Evolutionary conservation across 495 filamentous ascomycete species (phyloP).

Genomic region (Hypoxylon perforatum): DNA sequence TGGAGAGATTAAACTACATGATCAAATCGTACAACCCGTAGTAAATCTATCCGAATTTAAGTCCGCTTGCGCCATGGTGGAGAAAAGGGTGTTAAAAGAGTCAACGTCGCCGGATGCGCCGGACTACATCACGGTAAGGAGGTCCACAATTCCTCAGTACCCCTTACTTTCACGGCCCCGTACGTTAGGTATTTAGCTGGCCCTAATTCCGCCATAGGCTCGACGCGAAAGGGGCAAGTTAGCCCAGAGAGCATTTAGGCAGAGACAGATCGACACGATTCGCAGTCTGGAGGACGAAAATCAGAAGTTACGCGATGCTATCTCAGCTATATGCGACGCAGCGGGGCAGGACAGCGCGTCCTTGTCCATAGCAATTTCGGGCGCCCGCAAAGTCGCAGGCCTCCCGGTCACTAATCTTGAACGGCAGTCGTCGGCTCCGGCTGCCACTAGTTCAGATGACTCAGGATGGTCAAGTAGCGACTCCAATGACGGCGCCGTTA

Average conservation of each 20-base stretch:
- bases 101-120: conserved; percentile 9
- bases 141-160: conserved; percentile 8
- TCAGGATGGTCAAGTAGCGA: conserved; percentile 17
- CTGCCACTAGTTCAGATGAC: not conserved
- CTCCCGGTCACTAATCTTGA: conserved; percentile 5
- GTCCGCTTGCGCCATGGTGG: conserved; percentile 10
- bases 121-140: conserved; percentile 25
- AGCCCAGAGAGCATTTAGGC: conserved; percentile 39
- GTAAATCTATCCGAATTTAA: not conserved
- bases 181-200: not conserved
- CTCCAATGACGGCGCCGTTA: conserved; percentile 5
- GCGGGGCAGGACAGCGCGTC: conserved; percentile 3
- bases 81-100: conserved; percentile 1
- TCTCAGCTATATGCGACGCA: conserved; percentile 22
- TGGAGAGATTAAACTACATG: not conserved
- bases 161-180: not conserved
- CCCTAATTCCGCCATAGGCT: conserved; percentile 19
- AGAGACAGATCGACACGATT: conserved; percentile 40
- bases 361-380: conserved; percentile 14
- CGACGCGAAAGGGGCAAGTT: conserved; percentile 38
- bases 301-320: conserved; percentile 27
- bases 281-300: conserved; percentile 27
- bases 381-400: conserved; percentile 21
- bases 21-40: not conserved
- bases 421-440: not conserved